These are phyloP conservation scores for Pelargonium australe DNA, from an alignment of 441 rosid genomes.

Conservation along the genomic window DNA sequence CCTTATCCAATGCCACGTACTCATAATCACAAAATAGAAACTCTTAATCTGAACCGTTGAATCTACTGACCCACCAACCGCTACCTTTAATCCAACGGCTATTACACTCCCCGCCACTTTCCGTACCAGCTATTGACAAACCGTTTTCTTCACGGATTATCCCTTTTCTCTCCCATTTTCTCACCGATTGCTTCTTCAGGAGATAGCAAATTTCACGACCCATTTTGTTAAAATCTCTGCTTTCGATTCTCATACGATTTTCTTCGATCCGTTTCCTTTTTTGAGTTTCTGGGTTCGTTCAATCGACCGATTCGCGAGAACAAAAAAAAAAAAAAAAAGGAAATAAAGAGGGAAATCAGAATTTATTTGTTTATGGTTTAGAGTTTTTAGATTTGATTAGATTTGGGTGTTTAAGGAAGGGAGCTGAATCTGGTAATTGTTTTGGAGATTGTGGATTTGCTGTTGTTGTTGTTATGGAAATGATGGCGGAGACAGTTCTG, in stretches of 20 bases:
- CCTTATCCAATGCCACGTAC: not conserved
- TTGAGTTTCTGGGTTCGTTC: not conserved
- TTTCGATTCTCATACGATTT: not conserved
- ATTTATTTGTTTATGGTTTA: not conserved
- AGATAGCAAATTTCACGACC: not conserved
- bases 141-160: not conserved
- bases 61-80: not conserved
- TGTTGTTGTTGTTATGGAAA: not conserved
- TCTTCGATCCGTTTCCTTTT: not conserved
- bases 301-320: not conserved
- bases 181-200: too few relatives aligned
- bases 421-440: not conserved
- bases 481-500: slow-evolving; percentile 46
- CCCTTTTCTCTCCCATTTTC: not conserved
- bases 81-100: not conserved
- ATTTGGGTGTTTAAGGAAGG: not conserved
- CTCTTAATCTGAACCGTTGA: not conserved
- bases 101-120: not conserved
- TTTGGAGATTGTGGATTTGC: not conserved
- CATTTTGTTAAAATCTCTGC: not conserved
- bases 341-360: not conserved
- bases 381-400: not conserved
- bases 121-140: not conserved
- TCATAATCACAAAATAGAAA: not conserved
- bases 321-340: not conserved